Conservation (phyloP, 352 stramenopile species). For the Paralagenidium karlingii region DNA sequence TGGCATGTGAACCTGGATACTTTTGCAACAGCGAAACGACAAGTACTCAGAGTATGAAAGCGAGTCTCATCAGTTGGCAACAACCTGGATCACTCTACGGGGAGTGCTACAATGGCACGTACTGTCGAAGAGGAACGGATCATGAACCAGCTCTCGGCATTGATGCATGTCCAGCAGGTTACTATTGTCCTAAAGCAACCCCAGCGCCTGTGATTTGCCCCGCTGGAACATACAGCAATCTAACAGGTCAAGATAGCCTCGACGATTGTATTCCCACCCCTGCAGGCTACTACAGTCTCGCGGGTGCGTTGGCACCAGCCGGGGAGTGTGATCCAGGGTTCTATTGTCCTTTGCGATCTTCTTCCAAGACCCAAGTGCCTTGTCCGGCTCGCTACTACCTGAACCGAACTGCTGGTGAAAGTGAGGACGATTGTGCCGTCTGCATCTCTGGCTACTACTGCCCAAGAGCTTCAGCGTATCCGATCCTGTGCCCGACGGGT, state of each 20-base stretch:
- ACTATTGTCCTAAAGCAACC: conserved; percentile 68
- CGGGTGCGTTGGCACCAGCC: conserved; percentile 36
- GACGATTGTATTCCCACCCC: conserved; percentile 66
- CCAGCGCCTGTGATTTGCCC: conserved; percentile 58
- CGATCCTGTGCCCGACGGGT: conserved; percentile 53
- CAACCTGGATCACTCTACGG: conserved; percentile 43
- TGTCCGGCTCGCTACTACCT: conserved; percentile 73
- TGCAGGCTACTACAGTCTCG: conserved; percentile 50
- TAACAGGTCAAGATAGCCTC: conserved; percentile 57
- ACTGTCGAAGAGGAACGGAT: conserved; percentile 54
- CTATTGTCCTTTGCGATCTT: conserved; percentile 73
- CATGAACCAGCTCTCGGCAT: conserved; percentile 51
- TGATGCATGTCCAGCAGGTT: conserved; percentile 68
- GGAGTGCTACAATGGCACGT: conserved; percentile 81
- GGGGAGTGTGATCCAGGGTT: conserved; percentile 59
- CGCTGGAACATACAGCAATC: conserved; percentile 74
- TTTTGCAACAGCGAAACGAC: conserved; percentile 71
- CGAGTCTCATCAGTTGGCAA: conserved; percentile 36
- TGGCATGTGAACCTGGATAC: conserved; percentile 47
- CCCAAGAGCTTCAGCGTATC: conserved; percentile 41
- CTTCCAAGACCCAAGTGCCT: conserved; percentile 49
- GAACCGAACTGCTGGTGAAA: conserved; percentile 35
- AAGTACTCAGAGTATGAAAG: conserved; percentile 45
- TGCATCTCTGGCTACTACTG: conserved; percentile 64
- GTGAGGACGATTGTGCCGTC: conserved; percentile 58